These are phyloP conservation scores for Jatropha curcas DNA, from an alignment of 345 rosid genomes.

Conservation along the genomic window DNA sequence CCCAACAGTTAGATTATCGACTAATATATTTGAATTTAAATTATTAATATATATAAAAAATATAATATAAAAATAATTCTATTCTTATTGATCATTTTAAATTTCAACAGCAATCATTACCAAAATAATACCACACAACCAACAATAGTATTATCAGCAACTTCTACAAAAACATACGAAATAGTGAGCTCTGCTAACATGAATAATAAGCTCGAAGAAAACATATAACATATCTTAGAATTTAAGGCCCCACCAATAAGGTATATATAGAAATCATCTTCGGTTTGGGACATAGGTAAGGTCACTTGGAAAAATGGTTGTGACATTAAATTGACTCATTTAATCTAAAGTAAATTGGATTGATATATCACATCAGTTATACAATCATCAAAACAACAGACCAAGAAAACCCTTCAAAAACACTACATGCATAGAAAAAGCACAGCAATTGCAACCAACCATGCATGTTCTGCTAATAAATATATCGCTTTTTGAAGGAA, in stretches of 20 bases:
- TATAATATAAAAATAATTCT: too few species aligned
- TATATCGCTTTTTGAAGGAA: not conserved
- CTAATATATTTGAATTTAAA: too few species aligned
- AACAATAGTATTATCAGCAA: too few species aligned
- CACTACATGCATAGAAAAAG: not conserved
- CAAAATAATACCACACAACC: too few species aligned
- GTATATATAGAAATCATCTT: not conserved
- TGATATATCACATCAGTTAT: not conserved
- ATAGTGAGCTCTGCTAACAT: too few species aligned
- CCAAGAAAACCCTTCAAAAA: not conserved
- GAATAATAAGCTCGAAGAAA: not conserved
- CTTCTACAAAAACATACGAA: too few species aligned
- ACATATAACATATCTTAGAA: not conserved
- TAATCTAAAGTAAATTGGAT: not conserved
- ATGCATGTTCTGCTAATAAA: slow-evolving; percentile 9
- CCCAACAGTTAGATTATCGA: too few species aligned
- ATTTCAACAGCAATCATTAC: too few species aligned
- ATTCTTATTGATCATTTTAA: too few species aligned
- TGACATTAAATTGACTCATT: slow-evolving; percentile 9
- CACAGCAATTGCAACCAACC: slow-evolving; percentile 4
- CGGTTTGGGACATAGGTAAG: not conserved
- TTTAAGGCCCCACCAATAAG: not conserved
- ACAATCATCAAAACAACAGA: not conserved
- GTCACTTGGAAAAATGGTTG: not conserved
- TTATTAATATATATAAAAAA: too few species aligned